phyloP scores from a whole-genome alignment of 2,329 filamentous ascomycete genomes.

The Fusarium clavum region DNA sequence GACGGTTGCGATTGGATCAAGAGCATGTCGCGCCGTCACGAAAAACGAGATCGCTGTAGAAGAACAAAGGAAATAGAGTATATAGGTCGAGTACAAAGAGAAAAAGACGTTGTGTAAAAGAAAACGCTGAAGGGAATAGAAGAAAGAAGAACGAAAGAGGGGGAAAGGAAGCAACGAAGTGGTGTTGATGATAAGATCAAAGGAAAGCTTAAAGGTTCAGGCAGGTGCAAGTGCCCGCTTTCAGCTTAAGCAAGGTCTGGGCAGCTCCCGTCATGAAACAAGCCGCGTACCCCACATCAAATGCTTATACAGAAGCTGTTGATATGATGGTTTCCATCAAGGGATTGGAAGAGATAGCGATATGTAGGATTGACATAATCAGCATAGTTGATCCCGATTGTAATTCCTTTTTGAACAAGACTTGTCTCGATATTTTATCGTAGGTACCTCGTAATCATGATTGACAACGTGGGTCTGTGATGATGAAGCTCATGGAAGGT shows the following conservation, averaged over 20 bases:
- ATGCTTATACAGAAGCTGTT: slow-evolving; percentile 3
- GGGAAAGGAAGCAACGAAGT: slow-evolving; percentile 13
- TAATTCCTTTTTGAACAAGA: not conserved
- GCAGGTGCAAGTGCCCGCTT: slow-evolving; percentile 11
- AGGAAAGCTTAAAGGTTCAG: slow-evolving; percentile 31
- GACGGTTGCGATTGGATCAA: slow-evolving; percentile 37
- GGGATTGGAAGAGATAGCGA: not conserved
- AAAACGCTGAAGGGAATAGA: slow-evolving; percentile 3
- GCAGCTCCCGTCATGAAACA: slow-evolving; percentile 37
- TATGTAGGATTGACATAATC: too few relatives aligned
- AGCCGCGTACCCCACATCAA: slow-evolving; percentile 17
- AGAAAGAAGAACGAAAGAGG: slow-evolving; percentile 11
- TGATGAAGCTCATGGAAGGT: slow-evolving; percentile 5
- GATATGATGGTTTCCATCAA: not conserved
- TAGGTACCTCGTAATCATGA: not conserved
- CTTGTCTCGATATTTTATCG: not conserved
- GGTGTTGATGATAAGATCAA: slow-evolving; percentile 28
- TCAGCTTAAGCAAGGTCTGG: not conserved
- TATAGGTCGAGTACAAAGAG: not conserved
- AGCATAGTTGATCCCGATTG: not conserved
- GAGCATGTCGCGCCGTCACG: slow-evolving; percentile 38
- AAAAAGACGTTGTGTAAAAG: not conserved
- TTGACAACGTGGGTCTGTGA: not conserved
- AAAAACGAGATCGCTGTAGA: slow-evolving; percentile 5
- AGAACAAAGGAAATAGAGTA: slow-evolving; percentile 8